Percentiles rank a stretch among this genome's conserved stretches.
These are phyloP conservation scores for Omphalea diandra DNA, from an alignment of 441 rosid genomes.

Conservation along the genomic window DNA sequence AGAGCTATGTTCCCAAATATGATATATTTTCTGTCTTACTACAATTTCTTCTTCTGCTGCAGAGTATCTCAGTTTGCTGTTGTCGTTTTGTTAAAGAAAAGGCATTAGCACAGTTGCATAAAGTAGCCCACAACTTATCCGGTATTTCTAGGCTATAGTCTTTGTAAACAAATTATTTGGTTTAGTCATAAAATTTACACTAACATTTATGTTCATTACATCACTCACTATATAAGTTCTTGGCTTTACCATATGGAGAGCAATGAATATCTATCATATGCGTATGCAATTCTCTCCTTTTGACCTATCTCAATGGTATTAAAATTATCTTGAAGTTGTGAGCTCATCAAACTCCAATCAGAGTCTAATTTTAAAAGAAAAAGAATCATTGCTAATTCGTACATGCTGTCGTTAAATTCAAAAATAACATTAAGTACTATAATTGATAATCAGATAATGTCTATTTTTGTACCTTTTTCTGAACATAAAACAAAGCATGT, in stretches of 20 bases:
- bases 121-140: neutral
- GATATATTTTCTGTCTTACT: slow-evolving; percentile 5
- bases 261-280: no score
- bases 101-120: neutral
- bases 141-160: neutral
- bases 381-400: no score
- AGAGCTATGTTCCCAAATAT: slow-evolving; percentile 6
- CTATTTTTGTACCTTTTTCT: neutral
- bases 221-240: neutral
- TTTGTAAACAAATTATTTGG: slow-evolving; percentile 6
- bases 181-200: neutral
- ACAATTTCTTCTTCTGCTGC: slow-evolving; percentile 6
- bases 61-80: slow-evolving; percentile 20
- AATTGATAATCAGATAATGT: no score
- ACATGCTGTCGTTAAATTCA: no score
- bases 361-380: no score
- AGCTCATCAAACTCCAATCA: no score
- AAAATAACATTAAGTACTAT: no score
- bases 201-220: neutral
- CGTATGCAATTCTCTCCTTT: no score
- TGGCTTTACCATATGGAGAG: neutral
- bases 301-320: no score
- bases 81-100: slow-evolving; percentile 12
- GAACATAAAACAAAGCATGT: no score
- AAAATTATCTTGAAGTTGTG: no score